Base-by-base conservation (phyloP, 108 stramenopile species). In the Stephanodiscus minutulus region DNA sequence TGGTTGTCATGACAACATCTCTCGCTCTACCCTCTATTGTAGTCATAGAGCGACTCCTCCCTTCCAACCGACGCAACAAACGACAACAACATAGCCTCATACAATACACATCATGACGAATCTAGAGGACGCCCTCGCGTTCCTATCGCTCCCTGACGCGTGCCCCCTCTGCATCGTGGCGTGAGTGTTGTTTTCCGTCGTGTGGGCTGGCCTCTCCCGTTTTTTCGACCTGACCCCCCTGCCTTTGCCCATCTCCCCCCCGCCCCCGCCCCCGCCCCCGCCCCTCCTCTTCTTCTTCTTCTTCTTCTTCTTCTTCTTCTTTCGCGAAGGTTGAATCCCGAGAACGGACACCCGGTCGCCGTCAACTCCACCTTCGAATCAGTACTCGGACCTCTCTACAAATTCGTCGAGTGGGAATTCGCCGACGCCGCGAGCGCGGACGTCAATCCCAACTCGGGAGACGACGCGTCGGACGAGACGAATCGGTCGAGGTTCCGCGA, bases 361-460 rank as follows among this genome's bases (percentile, higher is more conserved):
- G 66, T 65, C 9, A 82, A 82, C 31, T 60, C 69, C 44, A 73
- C 71, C 57, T 82, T 82, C 47, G 65, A 66, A 60, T 36, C 29
- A 0, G 54, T 61, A 36, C 13, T 82, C 20, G 81, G 81, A 31
- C 76, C 81, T 10, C 36, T 73, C 10, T 75, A 73, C 65, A 82
- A 82, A 61, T 82, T 77, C 56, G 20, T 61, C 15, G 74, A 68
- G 47, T 77, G 64, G 66, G 67, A 62, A 18, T 82, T 82, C 67
- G 54, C 50, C 0, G 29, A 67, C 29, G 81, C 81, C 15, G 81
- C 81, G 35, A 36, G 36, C 12, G 73, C 62, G 33, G 75, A 77
- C 46, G 46, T 49, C 7, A 44, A 73, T 41, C 39, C 62, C 28
- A 21, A 52, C 15, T 12, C 31, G 12, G n/a, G n/a, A n/a, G 37